Evolutionary conservation across 1,284 basidiomycete genomes (phyloP), one percentile per base, ranked within the genome.

Genomic region (Malassezia equina): DNA sequence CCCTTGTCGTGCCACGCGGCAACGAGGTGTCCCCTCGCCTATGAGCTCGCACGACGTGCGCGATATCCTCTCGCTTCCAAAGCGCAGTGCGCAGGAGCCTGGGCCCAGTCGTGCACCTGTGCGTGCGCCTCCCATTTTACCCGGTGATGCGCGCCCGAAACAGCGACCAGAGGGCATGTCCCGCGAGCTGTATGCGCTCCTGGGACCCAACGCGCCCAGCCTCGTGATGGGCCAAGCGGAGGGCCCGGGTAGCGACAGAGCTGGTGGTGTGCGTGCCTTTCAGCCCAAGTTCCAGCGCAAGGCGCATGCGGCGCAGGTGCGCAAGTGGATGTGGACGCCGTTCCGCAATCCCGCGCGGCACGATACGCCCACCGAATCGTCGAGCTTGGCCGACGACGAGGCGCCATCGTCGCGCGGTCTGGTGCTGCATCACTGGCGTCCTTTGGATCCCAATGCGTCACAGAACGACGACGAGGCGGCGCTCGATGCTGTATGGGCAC

Each of bases 111-210:
- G 48, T n/a, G 33, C 47, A 15, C 40, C 29, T 17, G 27, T 25
- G 42, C 52, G 44, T n/a, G 52, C 33, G 5, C 52, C 53, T 0
- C 52, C 58, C 3, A 19, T 27, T 2, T 32, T 52, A 1, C 53
- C 51, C 5, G 44, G 48, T 11, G 49, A 51, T 31, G 44, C 45
- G 15, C 47, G 47, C 3, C 48, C 42, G 11, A 51, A 53, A 33
- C 46, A 40, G 40, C 44, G 49, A 5, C 51, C 42, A 7, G 70
- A 73, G 45, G 93, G 91, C 23, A 93, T 96, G 62, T 86, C 89
- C 0, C 80, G 90, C 61, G 91, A 96, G 76, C 80, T 98, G 2
- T 95, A 88, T 75, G 85, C 88, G 0, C 82, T 98, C 57, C 93
- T 98, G 61, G 94, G 93, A 17, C 84, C 89, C 63, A 87, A 88